A percentile compares a stretch with the other conserved stretches of the same genome.
phyloP scores from a whole-genome alignment of 1,139 yeast species.

The Saccharomycopsis phalli region DNA sequence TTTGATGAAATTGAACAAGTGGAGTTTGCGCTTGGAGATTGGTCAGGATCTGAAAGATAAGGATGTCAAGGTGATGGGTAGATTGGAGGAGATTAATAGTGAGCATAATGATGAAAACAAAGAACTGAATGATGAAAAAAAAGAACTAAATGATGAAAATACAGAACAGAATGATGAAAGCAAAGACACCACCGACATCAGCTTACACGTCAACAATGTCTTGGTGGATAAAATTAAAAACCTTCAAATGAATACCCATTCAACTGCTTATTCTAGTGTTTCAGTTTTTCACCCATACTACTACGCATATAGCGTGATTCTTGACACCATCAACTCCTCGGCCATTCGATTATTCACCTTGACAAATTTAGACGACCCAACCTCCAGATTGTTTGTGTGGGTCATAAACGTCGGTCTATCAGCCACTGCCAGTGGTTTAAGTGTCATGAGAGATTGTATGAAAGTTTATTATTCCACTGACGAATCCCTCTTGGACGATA shows the following conservation, averaged over 20 bases:
- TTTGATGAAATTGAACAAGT: conserved; percentile 43
- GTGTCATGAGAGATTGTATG: conserved; percentile 27
- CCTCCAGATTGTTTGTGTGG: conserved; percentile 37
- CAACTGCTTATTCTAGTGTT: neutral
- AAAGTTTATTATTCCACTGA: conserved; percentile 34
- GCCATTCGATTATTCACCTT: conserved; percentile 37
- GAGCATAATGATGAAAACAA: no score
- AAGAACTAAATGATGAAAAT: neutral
- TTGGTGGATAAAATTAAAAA: no score
- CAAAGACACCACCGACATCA: neutral
- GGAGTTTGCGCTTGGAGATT: conserved; percentile 41
- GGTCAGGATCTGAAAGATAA: conserved; percentile 2
- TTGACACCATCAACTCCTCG: conserved; percentile 39
- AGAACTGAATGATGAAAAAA: neutral
- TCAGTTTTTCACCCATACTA: conserved; percentile 31
- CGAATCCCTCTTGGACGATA: conserved; percentile 1
- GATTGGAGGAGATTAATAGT: no score
- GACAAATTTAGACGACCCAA: conserved; percentile 16
- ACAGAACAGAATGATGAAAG: neutral
- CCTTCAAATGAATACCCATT: neutral
- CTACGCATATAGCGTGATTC: conserved; percentile 33
- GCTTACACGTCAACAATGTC: no score
- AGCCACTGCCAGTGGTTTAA: conserved; percentile 26
- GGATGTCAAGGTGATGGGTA: neutral
- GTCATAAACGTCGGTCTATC: conserved; percentile 44